phyloP scores from a whole-genome alignment of 2,329 filamentous ascomycete genomes.

The Arthrobotrys megalospora region DNA sequence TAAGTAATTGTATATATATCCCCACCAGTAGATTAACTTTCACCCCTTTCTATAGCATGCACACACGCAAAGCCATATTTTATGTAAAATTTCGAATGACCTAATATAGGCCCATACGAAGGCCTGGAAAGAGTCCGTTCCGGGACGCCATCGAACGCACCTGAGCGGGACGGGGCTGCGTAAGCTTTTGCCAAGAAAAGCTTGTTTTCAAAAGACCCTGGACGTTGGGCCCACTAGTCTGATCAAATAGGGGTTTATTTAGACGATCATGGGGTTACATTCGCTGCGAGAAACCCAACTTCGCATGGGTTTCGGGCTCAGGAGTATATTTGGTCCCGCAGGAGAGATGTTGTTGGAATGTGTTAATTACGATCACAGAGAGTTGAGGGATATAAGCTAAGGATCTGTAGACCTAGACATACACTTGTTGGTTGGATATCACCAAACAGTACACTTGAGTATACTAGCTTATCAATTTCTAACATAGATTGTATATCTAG shows the following conservation, averaged over 20 bases:
- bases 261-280: slow-evolving; percentile 11
- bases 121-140: slow-evolving; percentile 8
- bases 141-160: background rate
- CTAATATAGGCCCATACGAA: background rate
- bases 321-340: background rate
- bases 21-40: background rate
- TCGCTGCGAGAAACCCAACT: background rate
- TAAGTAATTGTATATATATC: background rate
- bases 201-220: slow-evolving; percentile 17
- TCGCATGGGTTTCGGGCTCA: background rate
- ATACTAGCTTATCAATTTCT: too few species aligned
- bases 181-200: slow-evolving; percentile 43
- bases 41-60: background rate
- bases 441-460: too few species aligned
- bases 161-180: slow-evolving; percentile 14
- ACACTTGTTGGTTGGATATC: too few species aligned
- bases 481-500: too few species aligned
- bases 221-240: background rate
- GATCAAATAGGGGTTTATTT: background rate
- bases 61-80: background rate
- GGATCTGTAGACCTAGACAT: too few species aligned
- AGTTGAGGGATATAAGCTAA: too few species aligned
- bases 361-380: background rate
- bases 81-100: background rate
- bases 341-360: slow-evolving; percentile 7